Evolutionary conservation across 2,329 filamentous ascomycete genomes (phyloP).

Genomic region (Sclerotinia sclerotiorum): DNA sequence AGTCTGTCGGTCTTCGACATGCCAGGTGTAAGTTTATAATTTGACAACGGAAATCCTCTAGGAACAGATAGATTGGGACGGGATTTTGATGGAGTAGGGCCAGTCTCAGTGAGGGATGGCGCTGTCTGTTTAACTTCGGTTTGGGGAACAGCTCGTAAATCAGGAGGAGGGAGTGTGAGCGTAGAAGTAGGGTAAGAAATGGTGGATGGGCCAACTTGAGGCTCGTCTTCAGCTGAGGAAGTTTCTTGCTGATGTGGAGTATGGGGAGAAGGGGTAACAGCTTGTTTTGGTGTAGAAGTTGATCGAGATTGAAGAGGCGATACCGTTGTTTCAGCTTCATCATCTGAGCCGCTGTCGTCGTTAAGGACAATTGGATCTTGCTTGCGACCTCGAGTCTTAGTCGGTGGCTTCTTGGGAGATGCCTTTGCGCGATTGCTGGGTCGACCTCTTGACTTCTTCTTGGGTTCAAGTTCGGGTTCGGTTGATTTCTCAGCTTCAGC

Average conservation of each 20-base stretch:
- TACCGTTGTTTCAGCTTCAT: not conserved
- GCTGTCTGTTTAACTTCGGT: not conserved
- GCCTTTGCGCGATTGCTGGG: not conserved
- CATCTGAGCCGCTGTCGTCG: conserved; percentile 11
- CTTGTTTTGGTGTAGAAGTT: conserved; percentile 3
- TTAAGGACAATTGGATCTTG: conserved; percentile 10
- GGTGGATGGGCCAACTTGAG: conserved; percentile 3
- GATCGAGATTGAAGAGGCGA: conserved; percentile 6
- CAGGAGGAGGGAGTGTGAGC: not conserved
- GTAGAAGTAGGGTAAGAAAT: not conserved
- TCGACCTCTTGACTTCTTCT: not conserved
- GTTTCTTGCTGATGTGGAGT: not conserved
- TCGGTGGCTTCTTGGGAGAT: conserved; percentile 3
- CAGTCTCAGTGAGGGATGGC: not conserved
- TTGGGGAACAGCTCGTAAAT: conserved; percentile 2
- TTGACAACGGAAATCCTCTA: not conserved
- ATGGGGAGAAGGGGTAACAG: not conserved
- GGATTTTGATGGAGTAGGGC: not conserved
- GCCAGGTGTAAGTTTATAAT: not conserved
- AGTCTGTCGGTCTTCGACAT: not conserved
- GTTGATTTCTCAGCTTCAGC: conserved; percentile 4
- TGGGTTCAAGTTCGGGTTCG: not conserved
- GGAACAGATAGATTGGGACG: not conserved
- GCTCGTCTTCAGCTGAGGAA: conserved; percentile 5
- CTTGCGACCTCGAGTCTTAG: conserved; percentile 4